Evolutionary conservation across 306 rosid genomes (phyloP).

Genomic region (Trifolium repens): DNA sequence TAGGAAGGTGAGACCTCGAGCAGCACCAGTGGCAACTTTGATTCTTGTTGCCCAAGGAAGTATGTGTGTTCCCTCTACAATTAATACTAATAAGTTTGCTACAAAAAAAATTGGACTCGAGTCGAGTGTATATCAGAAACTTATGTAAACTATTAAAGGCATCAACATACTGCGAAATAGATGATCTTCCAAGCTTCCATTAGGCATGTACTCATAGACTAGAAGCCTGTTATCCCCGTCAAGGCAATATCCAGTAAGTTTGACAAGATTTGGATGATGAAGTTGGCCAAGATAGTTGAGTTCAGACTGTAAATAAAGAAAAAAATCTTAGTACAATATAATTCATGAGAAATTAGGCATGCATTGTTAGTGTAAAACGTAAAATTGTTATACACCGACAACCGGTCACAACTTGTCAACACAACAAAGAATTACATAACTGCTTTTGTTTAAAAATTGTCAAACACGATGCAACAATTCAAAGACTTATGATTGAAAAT

Average conservation of each 20-base stretch:
- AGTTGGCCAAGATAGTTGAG: conserved; percentile 84
- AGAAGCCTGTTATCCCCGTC: conserved; percentile 86
- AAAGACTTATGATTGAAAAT: neutral
- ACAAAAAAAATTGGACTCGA: neutral
- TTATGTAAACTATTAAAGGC: neutral
- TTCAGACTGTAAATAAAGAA: conserved; percentile 70
- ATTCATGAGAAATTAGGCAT: neutral
- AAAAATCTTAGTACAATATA: conserved; percentile 21
- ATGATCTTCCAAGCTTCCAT: conserved; percentile 89
- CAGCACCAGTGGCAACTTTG: conserved; percentile 74
- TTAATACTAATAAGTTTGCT: neutral
- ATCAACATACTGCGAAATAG: conserved; percentile 76
- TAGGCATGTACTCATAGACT: conserved; percentile 89
- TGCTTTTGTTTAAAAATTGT: neutral
- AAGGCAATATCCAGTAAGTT: conserved; percentile 84
- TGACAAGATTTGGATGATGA: conserved; percentile 89
- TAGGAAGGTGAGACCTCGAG: conserved; percentile 77
- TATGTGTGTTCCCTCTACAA: conserved; percentile 53
- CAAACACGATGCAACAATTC: neutral
- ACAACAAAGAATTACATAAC: neutral
- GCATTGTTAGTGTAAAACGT: neutral
- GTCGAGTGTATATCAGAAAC: neutral
- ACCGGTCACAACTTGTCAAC: neutral
- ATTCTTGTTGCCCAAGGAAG: conserved; percentile 80
- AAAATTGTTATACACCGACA: neutral